A percentile compares a stretch with the other conserved stretches of the same genome.
Conservation (phyloP, 331 rosid species). For the Cydonia oblonga region DNA sequence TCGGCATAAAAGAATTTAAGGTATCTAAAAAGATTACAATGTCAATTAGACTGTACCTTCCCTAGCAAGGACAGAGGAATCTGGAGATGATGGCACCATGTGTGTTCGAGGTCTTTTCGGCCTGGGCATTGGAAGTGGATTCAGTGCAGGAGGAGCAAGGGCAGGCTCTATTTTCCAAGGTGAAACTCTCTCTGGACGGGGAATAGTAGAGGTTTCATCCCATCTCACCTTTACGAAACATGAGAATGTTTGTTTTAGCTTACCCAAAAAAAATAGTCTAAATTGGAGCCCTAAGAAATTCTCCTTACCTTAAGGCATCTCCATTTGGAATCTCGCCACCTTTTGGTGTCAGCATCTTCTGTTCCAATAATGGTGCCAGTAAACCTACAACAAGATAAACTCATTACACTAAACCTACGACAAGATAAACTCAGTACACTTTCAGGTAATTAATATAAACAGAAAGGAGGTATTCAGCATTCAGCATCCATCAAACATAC, state of each 20-base stretch:
- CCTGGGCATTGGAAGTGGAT: conserved; percentile 70
- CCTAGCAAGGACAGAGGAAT: conserved; percentile 71
- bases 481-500: conserved; percentile 23
- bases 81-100: conserved; percentile 60
- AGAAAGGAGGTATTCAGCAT: neutral
- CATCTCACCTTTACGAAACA: conserved; percentile 69
- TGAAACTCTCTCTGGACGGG: conserved; percentile 96
- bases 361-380: conserved; percentile 86
- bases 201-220: conserved; percentile 82
- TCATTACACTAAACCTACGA: neutral
- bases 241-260: neutral
- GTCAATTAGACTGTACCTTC: conserved; percentile 44
- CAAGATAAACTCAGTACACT: neutral
- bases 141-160: conserved; percentile 77
- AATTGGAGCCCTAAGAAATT: neutral
- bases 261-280: neutral
- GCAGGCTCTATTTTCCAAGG: conserved; percentile 98
- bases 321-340: conserved; percentile 93
- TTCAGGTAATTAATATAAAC: neutral
- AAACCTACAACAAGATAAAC: conserved; percentile 24
- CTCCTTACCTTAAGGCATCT: conserved; percentile 78
- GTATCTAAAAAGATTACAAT: neutral
- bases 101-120: conserved; percentile 73
- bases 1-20: neutral
- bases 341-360: conserved; percentile 60